phyloP scores from a whole-genome alignment of 345 rosid species.

The Acer yangbiense region DNA sequence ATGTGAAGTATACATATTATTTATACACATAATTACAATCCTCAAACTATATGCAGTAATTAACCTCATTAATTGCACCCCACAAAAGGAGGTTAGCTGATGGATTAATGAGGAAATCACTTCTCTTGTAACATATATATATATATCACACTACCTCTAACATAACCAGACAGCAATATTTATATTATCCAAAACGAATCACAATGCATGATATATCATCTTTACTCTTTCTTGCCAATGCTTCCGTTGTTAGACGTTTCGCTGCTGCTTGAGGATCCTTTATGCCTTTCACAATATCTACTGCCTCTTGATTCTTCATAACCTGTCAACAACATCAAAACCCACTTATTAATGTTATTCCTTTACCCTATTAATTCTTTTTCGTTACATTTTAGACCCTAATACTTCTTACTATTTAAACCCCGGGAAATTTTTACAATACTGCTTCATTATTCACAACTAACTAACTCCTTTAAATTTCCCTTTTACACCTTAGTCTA shows the following conservation, averaged over 20 bases:
- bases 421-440: too few species aligned
- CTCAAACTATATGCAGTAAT: slow-evolving; percentile 10
- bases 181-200: slow-evolving; percentile 51
- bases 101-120: slow-evolving; percentile 21
- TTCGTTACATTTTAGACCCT: too few species aligned
- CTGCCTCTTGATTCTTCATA: slow-evolving; percentile 48
- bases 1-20: not conserved
- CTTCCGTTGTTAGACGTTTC: slow-evolving; percentile 52
- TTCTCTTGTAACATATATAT: not conserved
- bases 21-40: slow-evolving; percentile 28
- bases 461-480: too few species aligned
- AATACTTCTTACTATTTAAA: too few species aligned
- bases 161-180: not conserved
- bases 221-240: slow-evolving; percentile 61
- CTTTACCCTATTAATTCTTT: not conserved
- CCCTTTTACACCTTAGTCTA: too few species aligned
- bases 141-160: slow-evolving; percentile 20
- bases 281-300: slow-evolving; percentile 46
- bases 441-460: not conserved
- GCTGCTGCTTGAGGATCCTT: slow-evolving; percentile 61
- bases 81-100: not conserved
- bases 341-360: not conserved
- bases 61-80: slow-evolving; percentile 4
- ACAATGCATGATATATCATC: slow-evolving; percentile 62
- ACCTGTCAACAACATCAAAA: slow-evolving; percentile 31